Evolutionary conservation across 225 moss, liverwort and hornwort species (phyloP), one percentile per base, ranked within the genome.

Genomic region (Physcomitrellopsis africana): DNA sequence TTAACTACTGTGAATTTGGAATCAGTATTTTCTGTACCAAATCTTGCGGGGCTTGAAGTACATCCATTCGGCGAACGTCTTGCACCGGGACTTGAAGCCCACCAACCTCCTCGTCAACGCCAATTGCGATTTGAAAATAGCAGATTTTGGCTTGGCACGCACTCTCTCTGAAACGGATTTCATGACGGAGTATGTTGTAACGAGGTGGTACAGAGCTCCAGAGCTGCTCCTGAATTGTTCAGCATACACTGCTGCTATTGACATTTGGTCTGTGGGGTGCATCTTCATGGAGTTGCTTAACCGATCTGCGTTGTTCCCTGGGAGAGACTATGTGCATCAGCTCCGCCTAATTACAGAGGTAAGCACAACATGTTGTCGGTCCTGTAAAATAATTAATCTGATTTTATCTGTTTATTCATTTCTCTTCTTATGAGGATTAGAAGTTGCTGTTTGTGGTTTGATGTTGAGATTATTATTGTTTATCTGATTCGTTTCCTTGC

Each of bases 181-280:
- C 63, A 89, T 89, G 88, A 89, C 88, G 22, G 88, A 89, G 83
- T 89, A 89, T 71, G 88, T 89, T 26, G 88, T 89, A 47, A 89
- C 88, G 42, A 83, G 88, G 69, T 89, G 83, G 86, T 86, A 89
- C 53, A 80, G 88, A 79, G 88, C 88, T 74, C 86, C 88, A 27
- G 88, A 89, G 73, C 65, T 89, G 65, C 88, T 86, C 62, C 77
- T 86, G 48, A 86, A 89, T 76, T 89, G 88, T 74, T 81, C 85
- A 62, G 83, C 71, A 22, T 89, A 89, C 75, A 89, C 88, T 69
- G 88, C 67, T 70, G 88, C 88, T 37, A 89, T 89, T 58, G 88
- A 89, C 76, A 78, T 89, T n/a, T 89, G 88, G 88, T 89, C 88
- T 55, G 86, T 89, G 57, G 88, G 88, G 12, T 89, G 88, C 53